Conservation (phyloP, 768 basidiomycete species). For the Dioszegia hungarica region DNA sequence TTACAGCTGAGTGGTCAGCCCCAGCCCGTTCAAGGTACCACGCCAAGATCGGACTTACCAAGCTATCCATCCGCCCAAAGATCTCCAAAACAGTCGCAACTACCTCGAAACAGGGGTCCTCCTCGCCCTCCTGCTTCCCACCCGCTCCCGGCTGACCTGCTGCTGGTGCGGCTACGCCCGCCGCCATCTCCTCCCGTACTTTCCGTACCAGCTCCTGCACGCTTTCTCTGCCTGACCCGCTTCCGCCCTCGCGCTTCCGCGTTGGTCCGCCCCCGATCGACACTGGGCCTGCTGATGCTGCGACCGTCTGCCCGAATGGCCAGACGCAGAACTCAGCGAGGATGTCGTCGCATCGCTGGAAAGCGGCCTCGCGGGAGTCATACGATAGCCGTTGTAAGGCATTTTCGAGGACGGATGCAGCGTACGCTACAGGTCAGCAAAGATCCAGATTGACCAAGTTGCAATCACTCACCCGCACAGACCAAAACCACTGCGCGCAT, state of each 20-base stretch:
- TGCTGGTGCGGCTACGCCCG: slow-evolving; percentile 3
- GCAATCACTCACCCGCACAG: slow-evolving; percentile 60
- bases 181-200: slow-evolving; percentile 50
- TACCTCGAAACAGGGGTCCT: slow-evolving; percentile 80
- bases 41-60: slow-evolving; percentile 51
- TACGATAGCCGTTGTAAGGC: slow-evolving; percentile 82
- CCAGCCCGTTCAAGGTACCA: not conserved
- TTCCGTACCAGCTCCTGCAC: slow-evolving; percentile 51
- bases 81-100: slow-evolving; percentile 90
- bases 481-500: slow-evolving; percentile 77
- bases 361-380: slow-evolving; percentile 89
- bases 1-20: not conserved
- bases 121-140: slow-evolving; percentile 45
- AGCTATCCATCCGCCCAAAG: slow-evolving; percentile 81
- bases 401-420: slow-evolving; percentile 91
- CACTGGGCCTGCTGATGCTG: slow-evolving; percentile 51
- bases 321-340: slow-evolving; percentile 83
- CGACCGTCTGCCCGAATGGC: slow-evolving; percentile 65
- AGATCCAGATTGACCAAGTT: too few species aligned
- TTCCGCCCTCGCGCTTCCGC: slow-evolving; percentile 57
- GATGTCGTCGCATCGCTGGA: slow-evolving; percentile 88
- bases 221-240: slow-evolving; percentile 49
- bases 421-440: slow-evolving; percentile 60
- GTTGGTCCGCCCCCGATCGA: slow-evolving; percentile 52
- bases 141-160: slow-evolving; percentile 20